These are phyloP conservation scores for Venturia pyrina DNA, from an alignment of 2,329 filamentous ascomycete genomes.

Conservation along the genomic window DNA sequence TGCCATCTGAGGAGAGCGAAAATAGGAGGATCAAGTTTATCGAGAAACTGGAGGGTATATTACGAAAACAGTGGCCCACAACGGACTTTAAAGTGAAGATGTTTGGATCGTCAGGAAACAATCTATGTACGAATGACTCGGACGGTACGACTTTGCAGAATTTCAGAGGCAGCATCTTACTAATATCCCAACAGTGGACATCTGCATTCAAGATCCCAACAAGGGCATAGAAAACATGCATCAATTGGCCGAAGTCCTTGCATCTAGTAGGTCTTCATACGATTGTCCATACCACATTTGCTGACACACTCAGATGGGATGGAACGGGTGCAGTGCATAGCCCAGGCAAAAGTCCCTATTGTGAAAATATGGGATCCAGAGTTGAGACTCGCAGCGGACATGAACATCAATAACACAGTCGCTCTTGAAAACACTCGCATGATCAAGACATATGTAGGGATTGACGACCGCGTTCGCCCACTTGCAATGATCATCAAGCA, in stretches of 20 bases:
- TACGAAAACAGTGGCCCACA: constrained; percentile 87
- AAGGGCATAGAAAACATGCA: constrained; percentile 84
- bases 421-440: constrained; percentile 94
- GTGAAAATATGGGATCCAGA: constrained; percentile 99
- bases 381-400: constrained; percentile 78
- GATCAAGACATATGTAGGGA: constrained; percentile 93
- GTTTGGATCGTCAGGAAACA: constrained; percentile 96
- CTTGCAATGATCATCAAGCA: constrained; percentile 96
- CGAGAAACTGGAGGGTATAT: constrained; percentile 75
- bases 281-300: not conserved
- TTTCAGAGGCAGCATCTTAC: constrained; percentile 16
- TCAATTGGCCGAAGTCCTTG: constrained; percentile 75
- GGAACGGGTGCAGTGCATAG: constrained; percentile 91
- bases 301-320: constrained; percentile 61
- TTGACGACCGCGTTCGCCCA: constrained; percentile 81
- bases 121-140: constrained; percentile 89
- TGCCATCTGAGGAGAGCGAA: constrained; percentile 73
- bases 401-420: constrained; percentile 97
- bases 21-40: constrained; percentile 65
- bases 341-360: constrained; percentile 91
- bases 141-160: constrained; percentile 55
- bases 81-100: constrained; percentile 83
- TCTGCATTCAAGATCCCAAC: constrained; percentile 90
- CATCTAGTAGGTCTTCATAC: constrained; percentile 56
- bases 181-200: constrained; percentile 59